Evolutionary conservation across 176 grass and related monocot genomes (phyloP).

Genomic region (Guadua angustifolia): DNA sequence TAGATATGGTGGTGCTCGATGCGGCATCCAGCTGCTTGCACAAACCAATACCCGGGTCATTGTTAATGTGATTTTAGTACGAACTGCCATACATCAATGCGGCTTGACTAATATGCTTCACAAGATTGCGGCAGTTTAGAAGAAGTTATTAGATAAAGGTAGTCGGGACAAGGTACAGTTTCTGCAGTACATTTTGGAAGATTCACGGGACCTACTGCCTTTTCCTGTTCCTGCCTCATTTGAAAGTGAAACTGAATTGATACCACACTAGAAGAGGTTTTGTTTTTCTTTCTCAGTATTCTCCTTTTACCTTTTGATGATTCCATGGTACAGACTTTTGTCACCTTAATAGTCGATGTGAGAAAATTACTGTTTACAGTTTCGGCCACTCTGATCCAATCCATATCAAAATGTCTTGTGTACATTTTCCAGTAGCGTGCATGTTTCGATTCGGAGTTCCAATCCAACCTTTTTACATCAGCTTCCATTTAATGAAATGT

Average conservation of each 20-base stretch:
- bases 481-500: not conserved
- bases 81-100: not conserved
- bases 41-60: not conserved
- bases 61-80: not conserved
- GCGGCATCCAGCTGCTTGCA: not conserved
- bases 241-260: not conserved
- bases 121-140: not conserved
- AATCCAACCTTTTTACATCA: not conserved
- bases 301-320: not conserved
- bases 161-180: not conserved
- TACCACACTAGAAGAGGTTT: not conserved
- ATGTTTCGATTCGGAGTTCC: not conserved
- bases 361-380: not conserved
- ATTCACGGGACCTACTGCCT: not conserved
- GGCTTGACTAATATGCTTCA: not conserved
- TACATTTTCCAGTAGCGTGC: not conserved
- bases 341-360: not conserved
- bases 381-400: not conserved
- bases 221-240: slow-evolving; percentile 18
- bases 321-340: not conserved
- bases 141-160: not conserved
- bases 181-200: not conserved
- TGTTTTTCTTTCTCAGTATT: not conserved
- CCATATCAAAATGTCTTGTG: not conserved
- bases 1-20: not conserved